These are phyloP conservation scores for Cryptococcus sp. DNA, from an alignment of 1,284 basidiomycete genomes.

Conservation along the genomic window DNA sequence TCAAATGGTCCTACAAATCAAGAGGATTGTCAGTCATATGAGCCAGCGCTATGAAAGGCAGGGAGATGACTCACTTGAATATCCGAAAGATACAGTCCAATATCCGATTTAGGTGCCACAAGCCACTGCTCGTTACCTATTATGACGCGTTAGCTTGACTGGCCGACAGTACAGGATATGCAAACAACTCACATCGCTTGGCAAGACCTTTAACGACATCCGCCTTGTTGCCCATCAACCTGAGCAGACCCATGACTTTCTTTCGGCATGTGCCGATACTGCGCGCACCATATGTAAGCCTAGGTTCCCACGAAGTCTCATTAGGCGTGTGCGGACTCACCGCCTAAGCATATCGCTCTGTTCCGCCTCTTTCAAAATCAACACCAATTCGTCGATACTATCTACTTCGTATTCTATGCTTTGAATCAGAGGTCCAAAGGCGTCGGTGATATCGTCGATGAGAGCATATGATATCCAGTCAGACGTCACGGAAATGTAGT, in stretches of 20 bases:
- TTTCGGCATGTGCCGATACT: constrained; percentile 97
- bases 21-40: constrained; percentile 41
- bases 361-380: constrained; percentile 87
- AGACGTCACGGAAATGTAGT: constrained; percentile 97
- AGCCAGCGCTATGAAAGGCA: neutral
- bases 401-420: constrained; percentile 99
- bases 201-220: constrained; percentile 99
- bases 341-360: constrained; percentile 75
- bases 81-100: constrained; percentile 92
- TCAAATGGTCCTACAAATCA: constrained; percentile 73
- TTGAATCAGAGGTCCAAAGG: constrained; percentile 97
- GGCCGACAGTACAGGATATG: neutral
- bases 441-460: constrained; percentile 99
- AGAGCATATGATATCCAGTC: constrained; percentile 99
- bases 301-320: neutral
- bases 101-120: constrained; percentile 96
- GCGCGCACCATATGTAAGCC: constrained; percentile 17
- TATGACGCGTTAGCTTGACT: constrained; percentile 1
- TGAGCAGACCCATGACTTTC: constrained; percentile 96
- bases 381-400: constrained; percentile 95
- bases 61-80: constrained; percentile 61
- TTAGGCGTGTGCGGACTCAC: constrained; percentile 41
- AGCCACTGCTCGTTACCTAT: constrained; percentile 97
- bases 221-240: constrained; percentile 98
- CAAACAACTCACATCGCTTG: constrained; percentile 65